Percentiles rank a stretch among this genome's conserved stretches.
phyloP scores from a whole-genome alignment of 78 protist species.

The Chrysochromulina tobinii region DNA sequence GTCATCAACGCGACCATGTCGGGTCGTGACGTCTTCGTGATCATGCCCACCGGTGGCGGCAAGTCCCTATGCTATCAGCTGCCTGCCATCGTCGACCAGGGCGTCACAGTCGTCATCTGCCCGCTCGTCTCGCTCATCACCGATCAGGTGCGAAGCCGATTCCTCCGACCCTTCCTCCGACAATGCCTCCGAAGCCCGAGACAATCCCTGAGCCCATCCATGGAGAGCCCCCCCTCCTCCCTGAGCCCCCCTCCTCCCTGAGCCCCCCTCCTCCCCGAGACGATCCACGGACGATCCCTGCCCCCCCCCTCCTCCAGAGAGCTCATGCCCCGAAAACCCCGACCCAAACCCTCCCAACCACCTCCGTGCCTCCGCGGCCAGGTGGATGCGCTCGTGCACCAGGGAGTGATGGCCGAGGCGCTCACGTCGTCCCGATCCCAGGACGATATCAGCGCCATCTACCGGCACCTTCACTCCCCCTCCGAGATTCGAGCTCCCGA shows the following conservation, averaged over 20 bases:
- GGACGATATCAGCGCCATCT: too few relatives aligned
- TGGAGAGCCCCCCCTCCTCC: background rate
- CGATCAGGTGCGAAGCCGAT: slow-evolving; percentile 49
- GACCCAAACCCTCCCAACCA: too few relatives aligned
- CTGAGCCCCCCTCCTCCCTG: background rate
- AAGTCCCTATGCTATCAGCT: slow-evolving; percentile 65
- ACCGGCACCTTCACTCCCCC: too few relatives aligned
- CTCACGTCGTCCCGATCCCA: background rate
- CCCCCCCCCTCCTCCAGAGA: too few relatives aligned
- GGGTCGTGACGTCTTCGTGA: slow-evolving; percentile 37
- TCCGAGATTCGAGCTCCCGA: background rate
- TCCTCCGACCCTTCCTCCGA: too few relatives aligned
- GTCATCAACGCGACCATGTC: slow-evolving; percentile 25
- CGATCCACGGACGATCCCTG: background rate
- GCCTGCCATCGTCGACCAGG: slow-evolving; percentile 53
- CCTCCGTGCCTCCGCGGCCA: too few relatives aligned
- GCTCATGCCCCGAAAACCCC: too few relatives aligned
- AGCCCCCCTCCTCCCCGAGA: background rate
- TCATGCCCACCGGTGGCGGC: slow-evolving; percentile 76
- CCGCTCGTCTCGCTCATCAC: slow-evolving; percentile 72
- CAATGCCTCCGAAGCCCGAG: too few relatives aligned
- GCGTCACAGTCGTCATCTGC: slow-evolving; percentile 58
- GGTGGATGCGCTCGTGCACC: too few relatives aligned
- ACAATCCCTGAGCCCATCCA: too few relatives aligned
- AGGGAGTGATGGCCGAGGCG: background rate